Conservation (phyloP, 352 stramenopile species). For the Lagenidium sp. region DNA sequence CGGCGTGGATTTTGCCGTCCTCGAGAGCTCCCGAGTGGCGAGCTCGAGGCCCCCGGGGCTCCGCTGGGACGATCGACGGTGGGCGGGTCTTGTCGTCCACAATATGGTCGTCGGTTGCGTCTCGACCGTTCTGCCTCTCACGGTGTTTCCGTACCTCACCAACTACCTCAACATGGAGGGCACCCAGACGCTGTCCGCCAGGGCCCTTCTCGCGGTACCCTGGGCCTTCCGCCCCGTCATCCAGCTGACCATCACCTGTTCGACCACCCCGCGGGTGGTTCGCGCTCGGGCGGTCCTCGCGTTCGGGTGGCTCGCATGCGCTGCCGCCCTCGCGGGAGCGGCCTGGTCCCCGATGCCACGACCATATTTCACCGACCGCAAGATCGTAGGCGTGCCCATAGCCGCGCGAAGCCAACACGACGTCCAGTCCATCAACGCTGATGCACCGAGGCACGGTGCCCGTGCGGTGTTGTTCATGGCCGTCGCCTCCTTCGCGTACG, state of each 20-base stretch:
- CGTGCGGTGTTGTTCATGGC: slow-evolving; percentile 60
- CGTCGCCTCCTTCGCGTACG: slow-evolving; percentile 59
- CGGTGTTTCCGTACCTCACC: slow-evolving; percentile 53
- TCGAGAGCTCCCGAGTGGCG: background rate
- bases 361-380: slow-evolving; percentile 35
- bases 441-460: slow-evolving; percentile 27
- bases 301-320: slow-evolving; percentile 32
- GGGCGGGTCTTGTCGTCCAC: slow-evolving; percentile 40
- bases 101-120: slow-evolving; percentile 39
- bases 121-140: slow-evolving; percentile 38
- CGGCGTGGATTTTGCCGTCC: background rate
- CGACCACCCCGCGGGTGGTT: slow-evolving; percentile 15
- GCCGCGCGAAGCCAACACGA: slow-evolving; percentile 14
- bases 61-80: slow-evolving; percentile 21
- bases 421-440: slow-evolving; percentile 23
- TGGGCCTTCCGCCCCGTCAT: slow-evolving; percentile 47
- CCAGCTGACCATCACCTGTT: slow-evolving; percentile 23
- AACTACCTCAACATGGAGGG: slow-evolving; percentile 67
- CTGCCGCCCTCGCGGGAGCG: slow-evolving; percentile 18
- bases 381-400: slow-evolving; percentile 16
- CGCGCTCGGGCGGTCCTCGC: slow-evolving; percentile 21
- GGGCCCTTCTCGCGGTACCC: slow-evolving; percentile 33
- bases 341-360: slow-evolving; percentile 27
- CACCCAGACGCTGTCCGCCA: slow-evolving; percentile 43
- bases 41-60: slow-evolving; percentile 3